phyloP scores from a whole-genome alignment of 352 stramenopile genomes.

The Pythium phragmitis region DNA sequence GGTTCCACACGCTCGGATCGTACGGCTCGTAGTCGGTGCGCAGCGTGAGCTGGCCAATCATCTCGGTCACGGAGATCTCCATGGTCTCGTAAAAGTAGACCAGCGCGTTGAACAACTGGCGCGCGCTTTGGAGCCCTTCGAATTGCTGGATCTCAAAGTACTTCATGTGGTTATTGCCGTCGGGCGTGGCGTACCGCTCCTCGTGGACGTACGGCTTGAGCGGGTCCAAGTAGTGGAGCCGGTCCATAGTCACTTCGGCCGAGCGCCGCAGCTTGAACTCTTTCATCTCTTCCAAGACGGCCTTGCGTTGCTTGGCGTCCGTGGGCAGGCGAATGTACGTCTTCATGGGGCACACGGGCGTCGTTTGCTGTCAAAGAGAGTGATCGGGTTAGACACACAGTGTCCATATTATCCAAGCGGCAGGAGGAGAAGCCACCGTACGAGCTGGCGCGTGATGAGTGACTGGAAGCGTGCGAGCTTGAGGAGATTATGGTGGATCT shows the following conservation, averaged over 20 bases:
- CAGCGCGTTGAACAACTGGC: conserved; percentile 47
- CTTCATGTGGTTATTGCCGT: conserved; percentile 18
- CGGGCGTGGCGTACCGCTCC: conserved; percentile 16
- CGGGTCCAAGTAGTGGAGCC: conserved; percentile 11
- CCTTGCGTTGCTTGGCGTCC: conserved; percentile 9
- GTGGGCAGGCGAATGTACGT: conserved; percentile 21
- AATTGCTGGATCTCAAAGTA: conserved; percentile 23
- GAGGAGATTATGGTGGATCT: conserved; percentile 24
- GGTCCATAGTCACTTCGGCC: background rate
- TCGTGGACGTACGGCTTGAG: conserved; percentile 15
- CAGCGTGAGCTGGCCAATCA: conserved; percentile 46
- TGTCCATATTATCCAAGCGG: background rate
- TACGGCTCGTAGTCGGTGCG: conserved; percentile 44
- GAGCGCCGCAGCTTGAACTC: conserved; percentile 41
- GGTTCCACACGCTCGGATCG: conserved; percentile 40
- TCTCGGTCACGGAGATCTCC: conserved; percentile 60
- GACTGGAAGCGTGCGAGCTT: conserved; percentile 18
- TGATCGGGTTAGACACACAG: background rate
- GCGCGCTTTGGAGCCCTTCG: conserved; percentile 39
- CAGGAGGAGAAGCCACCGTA: background rate
- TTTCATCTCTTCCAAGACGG: conserved; percentile 29
- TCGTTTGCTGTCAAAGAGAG: conserved; percentile 14
- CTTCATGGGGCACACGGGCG: conserved; percentile 17
- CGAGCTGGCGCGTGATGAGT: conserved; percentile 21
- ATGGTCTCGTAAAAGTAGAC: conserved; percentile 46